phyloP scores from a whole-genome alignment of 2,329 filamentous ascomycete species.

The Kalmusia sp. region DNA sequence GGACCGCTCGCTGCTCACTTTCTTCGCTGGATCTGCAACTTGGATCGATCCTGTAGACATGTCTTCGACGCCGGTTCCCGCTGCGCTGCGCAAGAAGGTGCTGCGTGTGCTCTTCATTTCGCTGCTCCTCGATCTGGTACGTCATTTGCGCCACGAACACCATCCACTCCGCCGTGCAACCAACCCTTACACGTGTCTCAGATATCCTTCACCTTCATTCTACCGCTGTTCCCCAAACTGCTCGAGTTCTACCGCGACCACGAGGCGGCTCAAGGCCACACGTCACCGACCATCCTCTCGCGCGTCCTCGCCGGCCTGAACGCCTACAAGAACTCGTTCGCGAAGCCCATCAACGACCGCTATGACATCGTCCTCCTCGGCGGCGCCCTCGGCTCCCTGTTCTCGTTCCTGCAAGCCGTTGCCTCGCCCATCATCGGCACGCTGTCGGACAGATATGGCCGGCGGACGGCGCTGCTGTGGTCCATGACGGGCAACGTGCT shows the following conservation, averaged over 20 bases:
- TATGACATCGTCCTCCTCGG: constrained; percentile 97
- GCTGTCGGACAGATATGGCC: constrained; percentile 87
- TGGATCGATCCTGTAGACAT: constrained; percentile 12
- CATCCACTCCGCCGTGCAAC: constrained; percentile 1
- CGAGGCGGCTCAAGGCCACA: constrained; percentile 64
- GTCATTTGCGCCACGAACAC: constrained; percentile 35
- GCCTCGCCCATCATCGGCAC: constrained; percentile 90
- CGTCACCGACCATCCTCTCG: constrained; percentile 72
- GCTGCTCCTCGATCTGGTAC: constrained; percentile 85
- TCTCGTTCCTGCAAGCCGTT: constrained; percentile 89
- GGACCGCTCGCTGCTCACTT: not conserved
- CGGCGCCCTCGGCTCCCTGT: constrained; percentile 90
- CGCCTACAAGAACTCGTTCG: constrained; percentile 92
- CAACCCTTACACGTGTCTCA: constrained; percentile 48
- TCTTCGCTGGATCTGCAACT: constrained; percentile 7
- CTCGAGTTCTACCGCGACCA: constrained; percentile 94
- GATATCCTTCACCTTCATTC: constrained; percentile 98
- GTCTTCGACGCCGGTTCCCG: constrained; percentile 41
- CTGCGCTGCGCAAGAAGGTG: constrained; percentile 74
- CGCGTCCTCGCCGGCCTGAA: constrained; percentile 84
- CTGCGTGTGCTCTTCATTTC: constrained; percentile 88
- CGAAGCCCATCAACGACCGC: constrained; percentile 89
- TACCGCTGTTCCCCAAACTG: constrained; percentile 93
- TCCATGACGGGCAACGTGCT: constrained; percentile 94
- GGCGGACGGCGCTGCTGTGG: constrained; percentile 83